Evolutionary conservation across 768 basidiomycete genomes (phyloP), one percentile per base, ranked within the genome.

Genomic region (Rubroboletus satanas): DNA sequence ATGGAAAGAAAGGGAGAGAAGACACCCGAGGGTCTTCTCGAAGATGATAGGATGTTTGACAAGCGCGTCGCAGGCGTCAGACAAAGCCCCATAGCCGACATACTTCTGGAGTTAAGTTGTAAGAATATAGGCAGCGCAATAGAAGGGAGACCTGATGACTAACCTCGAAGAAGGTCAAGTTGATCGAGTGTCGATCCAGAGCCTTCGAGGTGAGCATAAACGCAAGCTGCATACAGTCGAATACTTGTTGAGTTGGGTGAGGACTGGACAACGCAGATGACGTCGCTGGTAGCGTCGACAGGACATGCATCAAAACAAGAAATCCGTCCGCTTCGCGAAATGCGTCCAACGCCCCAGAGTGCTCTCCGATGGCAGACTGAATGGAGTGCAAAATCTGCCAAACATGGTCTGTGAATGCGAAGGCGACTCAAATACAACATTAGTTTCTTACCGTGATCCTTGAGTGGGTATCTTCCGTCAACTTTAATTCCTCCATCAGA

Each of bases 241-340:
- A 68, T 2, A 75, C 71, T 55, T 76, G 75, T 5, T 73, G 72
- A 44, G 74, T 74, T 4, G 70, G 66, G 1, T 75, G 67, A 3
- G 71, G 62, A 9, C 57, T 64, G 18, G 68, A 60, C 32, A 68
- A 59, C 33, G 67, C 61, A 18, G 70, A 64, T 52, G 66, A 63
- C 4, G 55, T 54, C 10, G 61, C 57, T 49, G 78, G 68, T 0
- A 87, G 69, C 0, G 81, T 82, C 1, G 88, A 87, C 5, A 93
- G 74, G 31, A 87, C 77, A 61, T 82, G 88, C 72, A 91, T 83
- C 32, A 91, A 73, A 10, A 83, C 79, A 18, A 92, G 74, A 66
- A 91, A 92, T 1, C 91, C 91, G 57, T 93, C 91, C 63, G 87
- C 74, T 63, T 91, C 88, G 5, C 91, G 78, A 68, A 93, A 93